These are phyloP conservation scores for Colletotrichum sp. DNA, from an alignment of 2,329 filamentous ascomycete genomes.

Conservation along the genomic window DNA sequence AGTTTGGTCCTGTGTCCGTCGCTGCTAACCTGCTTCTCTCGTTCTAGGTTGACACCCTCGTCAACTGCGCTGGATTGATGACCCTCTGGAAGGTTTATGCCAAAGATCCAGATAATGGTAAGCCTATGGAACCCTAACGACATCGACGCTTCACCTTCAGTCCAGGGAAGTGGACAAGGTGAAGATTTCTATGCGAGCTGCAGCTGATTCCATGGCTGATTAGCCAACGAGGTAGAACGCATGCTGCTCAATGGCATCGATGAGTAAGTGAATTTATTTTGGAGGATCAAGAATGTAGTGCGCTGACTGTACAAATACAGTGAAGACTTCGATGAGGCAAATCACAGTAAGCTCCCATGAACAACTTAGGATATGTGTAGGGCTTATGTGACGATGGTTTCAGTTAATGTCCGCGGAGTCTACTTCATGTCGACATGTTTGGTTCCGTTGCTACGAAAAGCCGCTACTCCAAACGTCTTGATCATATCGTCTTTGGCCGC, in stretches of 20 bases:
- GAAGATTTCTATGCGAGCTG: background rate
- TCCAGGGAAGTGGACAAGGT: background rate
- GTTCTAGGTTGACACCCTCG: conserved; percentile 27
- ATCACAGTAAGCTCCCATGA: background rate
- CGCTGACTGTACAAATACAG: background rate
- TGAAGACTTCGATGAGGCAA: background rate
- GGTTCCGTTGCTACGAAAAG: conserved; percentile 29
- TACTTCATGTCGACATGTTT: conserved; percentile 30
- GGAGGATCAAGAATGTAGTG: background rate
- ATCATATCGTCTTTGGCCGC: conserved; percentile 30
- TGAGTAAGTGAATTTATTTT: conserved; percentile 17
- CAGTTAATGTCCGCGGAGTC: conserved; percentile 31
- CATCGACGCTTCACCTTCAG: background rate
- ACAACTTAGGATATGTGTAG: background rate
- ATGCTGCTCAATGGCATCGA: conserved; percentile 22
- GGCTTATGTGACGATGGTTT: background rate
- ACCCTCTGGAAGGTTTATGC: conserved; percentile 24
- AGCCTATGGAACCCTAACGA: background rate
- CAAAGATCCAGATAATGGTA: conserved; percentile 22
- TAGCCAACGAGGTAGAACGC: conserved; percentile 24
- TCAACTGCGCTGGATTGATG: conserved; percentile 31
- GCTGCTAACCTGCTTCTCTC: background rate
- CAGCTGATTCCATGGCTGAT: background rate
- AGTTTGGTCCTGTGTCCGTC: background rate
- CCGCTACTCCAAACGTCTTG: conserved; percentile 27